These are phyloP conservation scores for Phytophthora lateralis DNA, from an alignment of 352 stramenopile genomes.

Conservation along the genomic window DNA sequence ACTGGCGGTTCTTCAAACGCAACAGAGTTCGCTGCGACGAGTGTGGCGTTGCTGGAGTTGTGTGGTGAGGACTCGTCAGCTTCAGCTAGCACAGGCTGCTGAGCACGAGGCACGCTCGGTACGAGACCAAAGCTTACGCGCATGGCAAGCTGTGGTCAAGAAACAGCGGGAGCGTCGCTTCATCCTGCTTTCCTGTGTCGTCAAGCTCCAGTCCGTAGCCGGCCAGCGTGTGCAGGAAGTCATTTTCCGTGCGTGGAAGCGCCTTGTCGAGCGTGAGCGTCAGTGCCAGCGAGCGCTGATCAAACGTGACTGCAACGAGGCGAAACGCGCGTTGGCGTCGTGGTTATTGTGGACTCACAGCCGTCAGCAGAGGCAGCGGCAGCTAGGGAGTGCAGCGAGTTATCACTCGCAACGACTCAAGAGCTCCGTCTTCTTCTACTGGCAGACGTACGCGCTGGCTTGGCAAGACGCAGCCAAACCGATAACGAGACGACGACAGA, in stretches of 20 bases:
- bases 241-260: conserved; percentile 32
- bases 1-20: conserved; percentile 13
- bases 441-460: conserved; percentile 77
- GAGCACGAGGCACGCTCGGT: conserved; percentile 5
- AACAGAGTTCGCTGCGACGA: conserved; percentile 8
- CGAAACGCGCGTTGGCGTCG: neutral
- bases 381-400: conserved; percentile 21
- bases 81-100: conserved; percentile 14
- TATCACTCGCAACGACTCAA: conserved; percentile 44
- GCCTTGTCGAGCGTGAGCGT: conserved; percentile 8
- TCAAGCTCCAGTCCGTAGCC: conserved; percentile 48
- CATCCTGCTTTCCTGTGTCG: conserved; percentile 52
- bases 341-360: conserved; percentile 24
- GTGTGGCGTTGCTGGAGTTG: conserved; percentile 19
- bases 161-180: conserved; percentile 44
- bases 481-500: conserved; percentile 5
- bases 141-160: conserved; percentile 30
- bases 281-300: conserved; percentile 6
- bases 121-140: conserved; percentile 2
- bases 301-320: conserved; percentile 4
- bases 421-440: conserved; percentile 65
- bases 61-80: conserved; percentile 1
- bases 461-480: conserved; percentile 58
- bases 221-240: conserved; percentile 21
- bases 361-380: conserved; percentile 7